Evolutionary conservation across 495 filamentous ascomycete genomes (phyloP).

Genomic region (Darksidea phi): DNA sequence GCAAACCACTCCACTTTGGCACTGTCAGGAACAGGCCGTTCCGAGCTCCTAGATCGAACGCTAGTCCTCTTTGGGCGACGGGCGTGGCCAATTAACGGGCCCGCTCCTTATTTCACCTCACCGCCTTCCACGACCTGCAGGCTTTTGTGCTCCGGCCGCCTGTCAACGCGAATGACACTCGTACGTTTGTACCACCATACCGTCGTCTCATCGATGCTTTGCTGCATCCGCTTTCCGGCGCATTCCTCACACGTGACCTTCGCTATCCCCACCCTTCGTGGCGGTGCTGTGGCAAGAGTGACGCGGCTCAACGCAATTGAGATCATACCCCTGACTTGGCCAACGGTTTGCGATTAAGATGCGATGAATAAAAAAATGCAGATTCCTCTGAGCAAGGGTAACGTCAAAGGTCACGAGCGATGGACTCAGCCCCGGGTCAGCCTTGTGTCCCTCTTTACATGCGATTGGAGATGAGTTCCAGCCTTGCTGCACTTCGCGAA

Average conservation of each 20-base stretch:
- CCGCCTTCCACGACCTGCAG: constrained; percentile 1
- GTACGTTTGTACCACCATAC: neutral
- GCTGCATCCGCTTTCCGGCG: neutral
- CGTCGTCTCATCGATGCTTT: neutral
- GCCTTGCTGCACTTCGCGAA: neutral
- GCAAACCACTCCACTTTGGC: constrained; percentile 4
- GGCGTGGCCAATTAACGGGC: neutral
- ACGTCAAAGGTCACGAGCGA: neutral
- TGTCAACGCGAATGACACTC: neutral
- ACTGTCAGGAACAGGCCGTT: neutral
- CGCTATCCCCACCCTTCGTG: neutral
- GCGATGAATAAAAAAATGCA: no score
- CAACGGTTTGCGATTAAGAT: no score
- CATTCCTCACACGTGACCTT: neutral
- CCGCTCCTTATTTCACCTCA: neutral
- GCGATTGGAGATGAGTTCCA: neutral
- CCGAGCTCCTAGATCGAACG: neutral
- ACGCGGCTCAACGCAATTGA: neutral
- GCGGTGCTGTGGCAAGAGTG: constrained; percentile 11
- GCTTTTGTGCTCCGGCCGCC: neutral
- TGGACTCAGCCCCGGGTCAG: neutral
- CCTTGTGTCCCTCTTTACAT: neutral
- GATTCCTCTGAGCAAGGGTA: neutral
- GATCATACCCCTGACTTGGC: neutral
- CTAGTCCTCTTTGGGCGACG: neutral